phyloP scores from a whole-genome alignment of 352 stramenopile genomes.

The Phytophthora hibernalis region DNA sequence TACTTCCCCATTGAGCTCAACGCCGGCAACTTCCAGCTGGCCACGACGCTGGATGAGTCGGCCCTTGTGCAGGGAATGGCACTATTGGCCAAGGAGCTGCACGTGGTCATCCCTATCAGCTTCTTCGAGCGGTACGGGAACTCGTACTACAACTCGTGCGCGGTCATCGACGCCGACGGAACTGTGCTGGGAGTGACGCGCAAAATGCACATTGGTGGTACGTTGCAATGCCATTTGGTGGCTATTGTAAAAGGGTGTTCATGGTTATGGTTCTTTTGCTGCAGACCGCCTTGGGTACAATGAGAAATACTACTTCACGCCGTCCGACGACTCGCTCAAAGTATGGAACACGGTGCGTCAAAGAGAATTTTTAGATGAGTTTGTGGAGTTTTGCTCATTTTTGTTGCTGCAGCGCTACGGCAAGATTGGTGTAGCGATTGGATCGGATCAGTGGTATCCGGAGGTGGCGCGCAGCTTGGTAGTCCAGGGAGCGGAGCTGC shows the following conservation, averaged over 20 bases:
- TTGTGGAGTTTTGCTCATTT: background rate
- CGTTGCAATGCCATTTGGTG: constrained; percentile 3
- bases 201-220: constrained; percentile 92
- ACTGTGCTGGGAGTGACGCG: constrained; percentile 83
- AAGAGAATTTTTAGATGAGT: background rate
- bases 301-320: constrained; percentile 95
- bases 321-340: constrained; percentile 89
- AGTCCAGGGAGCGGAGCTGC: constrained; percentile 90
- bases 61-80: constrained; percentile 89
- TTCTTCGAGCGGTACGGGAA: constrained; percentile 93
- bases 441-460: constrained; percentile 94
- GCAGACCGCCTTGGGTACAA: constrained; percentile 91
- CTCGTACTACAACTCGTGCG: constrained; percentile 94
- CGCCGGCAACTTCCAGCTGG: constrained; percentile 87
- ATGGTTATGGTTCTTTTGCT: background rate
- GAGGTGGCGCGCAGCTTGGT: constrained; percentile 90
- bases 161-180: constrained; percentile 92
- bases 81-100: constrained; percentile 89
- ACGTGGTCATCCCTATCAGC: constrained; percentile 92
- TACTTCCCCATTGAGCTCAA: constrained; percentile 94
- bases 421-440: constrained; percentile 90
- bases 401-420: constrained; percentile 71
- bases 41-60: constrained; percentile 85
- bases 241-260: background rate
- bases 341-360: constrained; percentile 86